Conservation (phyloP, 2,329 filamentous ascomycete species). For the Trichoderma koningiopsis region DNA sequence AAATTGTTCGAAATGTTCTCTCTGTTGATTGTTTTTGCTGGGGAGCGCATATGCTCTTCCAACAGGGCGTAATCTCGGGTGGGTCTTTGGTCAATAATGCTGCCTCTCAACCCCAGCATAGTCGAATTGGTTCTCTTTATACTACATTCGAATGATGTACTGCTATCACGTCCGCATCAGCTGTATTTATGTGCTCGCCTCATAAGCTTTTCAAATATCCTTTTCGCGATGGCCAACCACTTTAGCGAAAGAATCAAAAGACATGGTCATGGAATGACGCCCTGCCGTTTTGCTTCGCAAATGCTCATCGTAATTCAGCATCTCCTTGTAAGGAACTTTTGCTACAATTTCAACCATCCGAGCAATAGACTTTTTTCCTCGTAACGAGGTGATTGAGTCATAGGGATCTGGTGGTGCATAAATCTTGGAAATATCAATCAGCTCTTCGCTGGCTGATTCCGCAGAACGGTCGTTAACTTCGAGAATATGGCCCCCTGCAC, state of each 20-base stretch:
- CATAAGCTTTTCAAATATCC: slow-evolving; percentile 38
- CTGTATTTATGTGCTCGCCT: not conserved
- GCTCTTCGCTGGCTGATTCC: slow-evolving; percentile 40
- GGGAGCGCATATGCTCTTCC: not conserved
- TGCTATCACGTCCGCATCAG: not conserved
- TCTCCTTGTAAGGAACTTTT: slow-evolving; percentile 90
- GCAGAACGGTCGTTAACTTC: slow-evolving; percentile 63
- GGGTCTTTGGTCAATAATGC: not conserved
- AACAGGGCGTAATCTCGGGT: not conserved
- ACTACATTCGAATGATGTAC: not conserved
- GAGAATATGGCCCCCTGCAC: slow-evolving; percentile 71
- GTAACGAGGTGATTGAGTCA: slow-evolving; percentile 60
- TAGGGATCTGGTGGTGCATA: slow-evolving; percentile 90
- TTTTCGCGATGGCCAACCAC: slow-evolving; percentile 59
- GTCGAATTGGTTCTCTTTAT: not conserved
- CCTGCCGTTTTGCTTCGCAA: slow-evolving; percentile 86
- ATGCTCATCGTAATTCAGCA: slow-evolving; percentile 92
- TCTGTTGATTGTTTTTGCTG: not conserved
- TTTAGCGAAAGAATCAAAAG: slow-evolving; percentile 58
- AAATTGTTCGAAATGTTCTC: not conserved
- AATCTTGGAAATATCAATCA: slow-evolving; percentile 71
- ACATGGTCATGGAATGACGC: slow-evolving; percentile 63
- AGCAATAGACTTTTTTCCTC: slow-evolving; percentile 51
- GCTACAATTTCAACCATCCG: slow-evolving; percentile 71
- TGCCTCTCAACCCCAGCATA: not conserved